Conservation (phyloP, 2,329 filamentous ascomycete species). For the Daldinia sp. region DNA sequence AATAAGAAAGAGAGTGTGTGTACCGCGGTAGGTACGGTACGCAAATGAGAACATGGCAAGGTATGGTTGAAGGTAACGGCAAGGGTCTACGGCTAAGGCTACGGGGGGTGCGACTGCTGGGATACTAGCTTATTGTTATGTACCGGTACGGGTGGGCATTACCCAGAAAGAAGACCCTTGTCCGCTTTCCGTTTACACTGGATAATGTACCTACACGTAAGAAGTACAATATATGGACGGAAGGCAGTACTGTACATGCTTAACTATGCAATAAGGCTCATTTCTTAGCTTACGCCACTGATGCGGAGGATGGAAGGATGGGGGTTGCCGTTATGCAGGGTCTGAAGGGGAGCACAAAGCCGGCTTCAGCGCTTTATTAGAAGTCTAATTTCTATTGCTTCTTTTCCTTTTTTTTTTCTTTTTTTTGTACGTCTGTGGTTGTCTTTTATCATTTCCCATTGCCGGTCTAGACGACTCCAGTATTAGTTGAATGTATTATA, state of each 20-base stretch:
- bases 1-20: conserved; percentile 34
- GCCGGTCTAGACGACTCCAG: conserved; percentile 24
- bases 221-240: conserved; percentile 19
- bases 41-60: conserved; percentile 43
- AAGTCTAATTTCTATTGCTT: conserved; percentile 9
- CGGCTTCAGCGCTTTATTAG: conserved; percentile 20
- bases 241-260: conserved; percentile 8
- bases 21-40: conserved; percentile 32
- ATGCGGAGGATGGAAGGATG: conserved; percentile 51
- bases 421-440: neutral
- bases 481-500: conserved; percentile 11
- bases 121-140: conserved; percentile 22
- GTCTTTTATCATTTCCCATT: neutral
- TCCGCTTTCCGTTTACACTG: conserved; percentile 13
- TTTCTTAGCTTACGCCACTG: conserved; percentile 52
- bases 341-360: conserved; percentile 45
- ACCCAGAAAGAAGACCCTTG: conserved; percentile 22
- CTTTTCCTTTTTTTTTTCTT: conserved; percentile 12
- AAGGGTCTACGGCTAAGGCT: conserved; percentile 41
- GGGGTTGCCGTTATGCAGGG: conserved; percentile 52
- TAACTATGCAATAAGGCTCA: conserved; percentile 37
- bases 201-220: conserved; percentile 9
- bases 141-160: conserved; percentile 39
- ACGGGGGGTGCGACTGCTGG: conserved; percentile 34
- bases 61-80: conserved; percentile 42